phyloP scores from a whole-genome alignment of 495 filamentous ascomycete species.

The Lentithecium fluviatile region DNA sequence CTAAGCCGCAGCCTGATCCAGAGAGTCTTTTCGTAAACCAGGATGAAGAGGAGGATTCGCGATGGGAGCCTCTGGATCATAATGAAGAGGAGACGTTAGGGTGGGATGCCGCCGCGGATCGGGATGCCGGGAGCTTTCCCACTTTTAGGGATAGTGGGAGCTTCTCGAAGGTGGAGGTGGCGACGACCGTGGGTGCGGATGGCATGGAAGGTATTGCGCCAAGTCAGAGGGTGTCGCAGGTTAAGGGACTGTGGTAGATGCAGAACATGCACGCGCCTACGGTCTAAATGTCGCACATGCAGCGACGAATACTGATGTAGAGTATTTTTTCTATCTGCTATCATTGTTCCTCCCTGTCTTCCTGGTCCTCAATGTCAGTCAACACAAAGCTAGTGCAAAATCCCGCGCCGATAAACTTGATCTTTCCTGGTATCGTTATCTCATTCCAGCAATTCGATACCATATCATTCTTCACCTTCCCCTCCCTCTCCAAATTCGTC shows the following conservation, averaged over 20 bases:
- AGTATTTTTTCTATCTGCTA: too few species aligned
- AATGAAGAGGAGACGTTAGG: slow-evolving; percentile 61
- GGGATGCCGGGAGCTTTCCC: slow-evolving; percentile 40
- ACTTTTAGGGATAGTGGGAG: slow-evolving; percentile 42
- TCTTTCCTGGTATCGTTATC: neutral
- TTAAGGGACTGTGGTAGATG: slow-evolving; percentile 38
- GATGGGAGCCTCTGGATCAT: slow-evolving; percentile 79
- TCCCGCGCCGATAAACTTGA: neutral
- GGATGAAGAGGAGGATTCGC: slow-evolving; percentile 63
- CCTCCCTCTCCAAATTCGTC: slow-evolving; percentile 41
- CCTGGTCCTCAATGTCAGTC: neutral
- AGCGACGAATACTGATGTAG: too few species aligned
- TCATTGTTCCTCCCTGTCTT: neutral
- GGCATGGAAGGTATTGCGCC: slow-evolving; percentile 54
- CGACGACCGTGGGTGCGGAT: slow-evolving; percentile 13
- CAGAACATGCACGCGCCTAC: neutral
- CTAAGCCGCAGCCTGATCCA: slow-evolving; percentile 56
- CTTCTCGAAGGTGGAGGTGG: slow-evolving; percentile 36
- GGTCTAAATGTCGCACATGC: too few species aligned
- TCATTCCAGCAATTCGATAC: neutral
- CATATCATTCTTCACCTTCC: neutral
- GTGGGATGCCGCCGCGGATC: slow-evolving; percentile 72
- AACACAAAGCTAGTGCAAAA: neutral
- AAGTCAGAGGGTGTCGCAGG: slow-evolving; percentile 65
- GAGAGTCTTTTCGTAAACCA: slow-evolving; percentile 77